Conservation (phyloP, 106 monocot species). For the Xerophyta viscosa region DNA sequence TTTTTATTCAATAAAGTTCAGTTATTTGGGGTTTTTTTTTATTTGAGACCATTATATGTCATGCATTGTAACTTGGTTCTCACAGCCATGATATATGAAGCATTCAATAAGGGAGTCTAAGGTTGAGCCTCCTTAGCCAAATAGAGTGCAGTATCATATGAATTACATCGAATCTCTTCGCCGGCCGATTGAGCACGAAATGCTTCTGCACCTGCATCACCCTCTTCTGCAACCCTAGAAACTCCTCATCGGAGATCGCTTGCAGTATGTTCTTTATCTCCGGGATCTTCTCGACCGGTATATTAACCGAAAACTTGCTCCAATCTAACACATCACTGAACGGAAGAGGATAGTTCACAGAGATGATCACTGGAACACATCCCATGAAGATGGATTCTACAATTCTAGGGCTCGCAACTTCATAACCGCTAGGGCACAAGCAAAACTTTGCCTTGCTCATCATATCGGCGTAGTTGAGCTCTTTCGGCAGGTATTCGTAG, state of each 20-base stretch:
- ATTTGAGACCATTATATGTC: too few relatives aligned
- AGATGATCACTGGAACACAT: constrained; percentile 73
- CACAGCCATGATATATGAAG: too few relatives aligned
- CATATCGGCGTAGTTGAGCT: constrained; percentile 15
- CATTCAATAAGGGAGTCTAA: constrained; percentile 30
- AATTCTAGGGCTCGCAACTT: constrained; percentile 69
- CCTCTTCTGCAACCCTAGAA: constrained; percentile 15
- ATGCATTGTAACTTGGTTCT: too few relatives aligned
- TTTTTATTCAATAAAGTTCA: too few relatives aligned
- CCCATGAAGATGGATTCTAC: constrained; percentile 58
- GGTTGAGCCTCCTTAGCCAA: constrained; percentile 52
- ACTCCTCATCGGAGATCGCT: constrained; percentile 12
- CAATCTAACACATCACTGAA: constrained; percentile 72
- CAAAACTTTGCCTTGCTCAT: constrained; percentile 59
- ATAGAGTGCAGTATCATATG: constrained; percentile 50
- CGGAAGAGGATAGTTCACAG: constrained; percentile 45
- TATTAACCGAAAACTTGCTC: constrained; percentile 40
- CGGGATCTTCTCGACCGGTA: constrained; percentile 26
- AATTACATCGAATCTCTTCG: constrained; percentile 42
- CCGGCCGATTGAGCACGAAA: constrained; percentile 36
- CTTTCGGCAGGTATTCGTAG: constrained; percentile 53
- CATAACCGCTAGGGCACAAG: constrained; percentile 73
- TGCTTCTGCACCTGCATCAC: constrained; percentile 32
- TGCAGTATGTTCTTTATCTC: constrained; percentile 37
- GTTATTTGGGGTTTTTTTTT: too few relatives aligned